Evolutionary conservation across 1,284 basidiomycete species (phyloP).

Genomic region (Phylloporus sp.): DNA sequence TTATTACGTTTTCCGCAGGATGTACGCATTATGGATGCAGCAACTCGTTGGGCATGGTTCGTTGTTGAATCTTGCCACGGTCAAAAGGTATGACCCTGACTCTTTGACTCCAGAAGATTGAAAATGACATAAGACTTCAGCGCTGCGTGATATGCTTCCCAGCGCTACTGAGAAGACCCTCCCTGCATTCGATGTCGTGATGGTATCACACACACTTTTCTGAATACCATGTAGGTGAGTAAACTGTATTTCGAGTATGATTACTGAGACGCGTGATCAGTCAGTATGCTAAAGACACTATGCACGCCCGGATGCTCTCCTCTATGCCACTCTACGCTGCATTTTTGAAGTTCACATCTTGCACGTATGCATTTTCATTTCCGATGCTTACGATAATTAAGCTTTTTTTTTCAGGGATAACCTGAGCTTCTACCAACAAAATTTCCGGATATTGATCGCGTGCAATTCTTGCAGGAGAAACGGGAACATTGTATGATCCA

Average conservation of each 20-base stretch:
- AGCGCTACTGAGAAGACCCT: slow-evolving; percentile 17
- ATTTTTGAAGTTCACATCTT: slow-evolving; percentile 19
- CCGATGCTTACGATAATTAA: neutral
- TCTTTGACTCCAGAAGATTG: neutral
- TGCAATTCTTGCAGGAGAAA: slow-evolving; percentile 36
- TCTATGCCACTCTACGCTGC: slow-evolving; percentile 24
- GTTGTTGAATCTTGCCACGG: slow-evolving; percentile 36
- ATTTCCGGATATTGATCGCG: slow-evolving; percentile 16
- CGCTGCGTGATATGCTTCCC: slow-evolving; percentile 7
- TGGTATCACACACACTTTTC: slow-evolving; percentile 56
- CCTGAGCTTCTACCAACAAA: slow-evolving; percentile 23
- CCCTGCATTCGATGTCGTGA: slow-evolving; percentile 53
- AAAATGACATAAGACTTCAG: slow-evolving; percentile 16
- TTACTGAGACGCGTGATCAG: slow-evolving; percentile 19
- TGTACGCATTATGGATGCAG: slow-evolving; percentile 29
- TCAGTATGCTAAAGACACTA: slow-evolving; percentile 46
- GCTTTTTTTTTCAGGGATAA: slow-evolving; percentile 16
- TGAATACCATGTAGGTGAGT: slow-evolving; percentile 47
- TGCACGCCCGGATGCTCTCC: slow-evolving; percentile 17
- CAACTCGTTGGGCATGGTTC: slow-evolving; percentile 39
- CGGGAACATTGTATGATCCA: slow-evolving; percentile 42
- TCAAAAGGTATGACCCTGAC: slow-evolving; percentile 30
- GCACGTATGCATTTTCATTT: slow-evolving; percentile 4
- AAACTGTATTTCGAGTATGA: neutral
- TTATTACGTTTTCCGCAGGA: slow-evolving; percentile 18